phyloP scores from a whole-genome alignment of 2,329 filamentous ascomycete genomes.

The Botrytis tulipae region DNA sequence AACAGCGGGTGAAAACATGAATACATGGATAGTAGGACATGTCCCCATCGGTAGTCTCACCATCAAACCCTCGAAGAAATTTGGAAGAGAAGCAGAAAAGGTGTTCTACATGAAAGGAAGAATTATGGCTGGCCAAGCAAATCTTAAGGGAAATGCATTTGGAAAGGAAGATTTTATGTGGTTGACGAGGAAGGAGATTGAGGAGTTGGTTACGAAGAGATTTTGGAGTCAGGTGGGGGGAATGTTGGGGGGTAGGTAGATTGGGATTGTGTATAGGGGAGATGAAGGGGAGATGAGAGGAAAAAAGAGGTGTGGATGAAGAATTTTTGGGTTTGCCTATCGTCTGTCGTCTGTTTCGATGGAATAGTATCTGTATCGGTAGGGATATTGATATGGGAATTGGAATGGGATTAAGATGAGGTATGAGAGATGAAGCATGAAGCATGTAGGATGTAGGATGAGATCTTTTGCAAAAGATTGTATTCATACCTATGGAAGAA shows the following conservation, averaged over 20 bases:
- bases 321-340: not conserved
- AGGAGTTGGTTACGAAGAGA: constrained; percentile 59
- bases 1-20: constrained; percentile 90
- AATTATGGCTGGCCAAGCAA: constrained; percentile 94
- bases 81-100: constrained; percentile 65
- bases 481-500: not conserved
- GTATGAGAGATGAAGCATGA: not conserved
- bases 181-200: constrained; percentile 86
- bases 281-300: not conserved
- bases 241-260: constrained; percentile 75
- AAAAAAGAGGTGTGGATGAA: not conserved
- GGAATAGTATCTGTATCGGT: not conserved
- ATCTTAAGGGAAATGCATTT: constrained; percentile 68
- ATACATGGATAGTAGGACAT: constrained; percentile 94
- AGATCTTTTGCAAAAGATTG: not conserved
- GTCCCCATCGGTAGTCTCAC: constrained; percentile 81
- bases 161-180: constrained; percentile 84
- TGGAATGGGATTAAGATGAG: not conserved
- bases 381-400: not conserved
- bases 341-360: not conserved
- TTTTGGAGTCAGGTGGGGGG: constrained; percentile 78
- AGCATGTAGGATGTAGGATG: not conserved
- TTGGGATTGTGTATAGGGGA: too few relatives aligned
- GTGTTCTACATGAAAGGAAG: constrained; percentile 94
- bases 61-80: constrained; percentile 48